A percentile compares a stretch with the other conserved stretches of the same genome.
Evolutionary conservation across 768 basidiomycete species (phyloP).

Genomic region (Xerocomellus intermedius): DNA sequence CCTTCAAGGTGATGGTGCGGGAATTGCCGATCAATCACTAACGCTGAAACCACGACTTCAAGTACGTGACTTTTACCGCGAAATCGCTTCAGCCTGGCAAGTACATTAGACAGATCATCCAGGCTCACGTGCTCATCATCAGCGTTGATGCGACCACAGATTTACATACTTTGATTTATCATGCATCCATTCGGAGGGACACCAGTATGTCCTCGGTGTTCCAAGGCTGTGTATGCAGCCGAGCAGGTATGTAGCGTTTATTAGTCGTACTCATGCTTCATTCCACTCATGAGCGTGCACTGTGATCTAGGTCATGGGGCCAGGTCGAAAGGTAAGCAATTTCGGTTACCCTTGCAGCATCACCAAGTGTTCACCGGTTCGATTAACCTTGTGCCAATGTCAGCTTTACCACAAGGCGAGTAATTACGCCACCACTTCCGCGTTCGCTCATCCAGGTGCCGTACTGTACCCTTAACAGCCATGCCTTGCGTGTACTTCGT

Average conservation of each 20-base stretch:
- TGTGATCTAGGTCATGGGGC: slow-evolving; percentile 69
- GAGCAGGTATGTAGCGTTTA: slow-evolving; percentile 69
- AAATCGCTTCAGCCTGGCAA: slow-evolving; percentile 9
- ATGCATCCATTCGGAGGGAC: slow-evolving; percentile 78
- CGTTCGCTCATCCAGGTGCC: slow-evolving; percentile 2
- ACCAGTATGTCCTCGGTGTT: slow-evolving; percentile 71
- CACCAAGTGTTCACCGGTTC: background rate
- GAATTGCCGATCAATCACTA: slow-evolving; percentile 13
- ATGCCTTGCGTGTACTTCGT: slow-evolving; percentile 75
- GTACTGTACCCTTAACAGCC: slow-evolving; percentile 42
- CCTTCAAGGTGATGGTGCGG: background rate
- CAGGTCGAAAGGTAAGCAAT: slow-evolving; percentile 74
- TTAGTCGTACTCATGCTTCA: background rate
- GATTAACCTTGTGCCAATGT: background rate
- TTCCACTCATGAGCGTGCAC: slow-evolving; percentile 5
- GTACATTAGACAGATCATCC: slow-evolving; percentile 1
- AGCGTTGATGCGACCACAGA: background rate
- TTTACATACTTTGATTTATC: slow-evolving; percentile 4
- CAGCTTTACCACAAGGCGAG: slow-evolving; percentile 80
- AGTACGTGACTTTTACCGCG: background rate
- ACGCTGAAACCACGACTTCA: background rate
- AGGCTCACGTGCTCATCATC: slow-evolving; percentile 3
- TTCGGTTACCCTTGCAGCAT: slow-evolving; percentile 1
- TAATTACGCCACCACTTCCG: slow-evolving; percentile 1
- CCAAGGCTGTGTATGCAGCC: slow-evolving; percentile 79